Conservation (phyloP, 2,329 filamentous ascomycete genomes). For the Diaporthe capsici region DNA sequence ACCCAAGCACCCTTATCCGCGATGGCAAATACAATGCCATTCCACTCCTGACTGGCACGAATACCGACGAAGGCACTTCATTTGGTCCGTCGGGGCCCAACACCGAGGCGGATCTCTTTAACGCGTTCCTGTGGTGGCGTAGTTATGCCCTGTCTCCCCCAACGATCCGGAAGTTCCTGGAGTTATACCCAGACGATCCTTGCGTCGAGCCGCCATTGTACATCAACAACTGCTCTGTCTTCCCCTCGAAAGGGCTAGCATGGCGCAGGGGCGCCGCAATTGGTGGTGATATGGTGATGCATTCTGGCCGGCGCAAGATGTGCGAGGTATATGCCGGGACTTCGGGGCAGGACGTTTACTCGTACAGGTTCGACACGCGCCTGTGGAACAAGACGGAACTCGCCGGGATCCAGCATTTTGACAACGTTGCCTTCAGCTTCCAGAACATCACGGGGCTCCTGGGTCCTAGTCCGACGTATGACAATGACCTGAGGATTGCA, state of each 20-base stretch:
- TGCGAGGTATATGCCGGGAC: conserved; percentile 56
- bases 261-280: conserved; percentile 62
- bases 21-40: conserved; percentile 59
- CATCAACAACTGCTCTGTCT: conserved; percentile 53
- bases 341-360: conserved; percentile 55
- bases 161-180: conserved; percentile 58
- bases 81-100: conserved; percentile 58
- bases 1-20: conserved; percentile 60
- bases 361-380: conserved; percentile 65
- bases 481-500: conserved; percentile 53
- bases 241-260: conserved; percentile 53
- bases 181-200: conserved; percentile 64
- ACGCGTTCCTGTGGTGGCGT: conserved; percentile 58
- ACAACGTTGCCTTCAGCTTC: conserved; percentile 65
- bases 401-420: conserved; percentile 61
- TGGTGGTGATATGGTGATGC: conserved; percentile 64
- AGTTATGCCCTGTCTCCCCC: conserved; percentile 61
- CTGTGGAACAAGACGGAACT: conserved; percentile 57
- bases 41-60: conserved; percentile 62
- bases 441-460: conserved; percentile 64
- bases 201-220: conserved; percentile 60
- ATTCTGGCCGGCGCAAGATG: conserved; percentile 60
- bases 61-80: conserved; percentile 62
- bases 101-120: conserved; percentile 59
- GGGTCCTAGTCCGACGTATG: conserved; percentile 59